A percentile compares a stretch with the other conserved stretches of the same genome.
phyloP scores from a whole-genome alignment of 192 early-diverging fungal species.

The Dimargaris xerosporica region DNA sequence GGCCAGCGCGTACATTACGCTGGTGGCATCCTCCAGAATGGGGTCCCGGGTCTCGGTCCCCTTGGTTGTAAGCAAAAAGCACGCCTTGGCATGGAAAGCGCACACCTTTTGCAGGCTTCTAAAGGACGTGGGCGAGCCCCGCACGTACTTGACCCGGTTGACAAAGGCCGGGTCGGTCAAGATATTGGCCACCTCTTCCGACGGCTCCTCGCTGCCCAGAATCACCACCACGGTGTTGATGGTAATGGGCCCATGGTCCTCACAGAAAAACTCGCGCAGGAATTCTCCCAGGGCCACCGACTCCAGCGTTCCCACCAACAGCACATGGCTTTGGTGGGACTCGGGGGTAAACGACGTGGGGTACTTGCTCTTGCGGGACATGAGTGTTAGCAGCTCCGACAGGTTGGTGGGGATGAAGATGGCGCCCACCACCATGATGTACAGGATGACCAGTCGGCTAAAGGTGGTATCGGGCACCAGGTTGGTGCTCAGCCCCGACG shows the following conservation, averaged over 20 bases:
- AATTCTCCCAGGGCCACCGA: conserved; percentile 40
- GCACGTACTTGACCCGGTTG: conserved; percentile 50
- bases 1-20: conserved; percentile 52
- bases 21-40: conserved; percentile 46
- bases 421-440: conserved; percentile 57
- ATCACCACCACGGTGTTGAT: conserved; percentile 52
- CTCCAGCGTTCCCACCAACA: conserved; percentile 51
- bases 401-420: conserved; percentile 49
- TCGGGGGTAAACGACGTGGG: conserved; percentile 31
- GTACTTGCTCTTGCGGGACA: conserved; percentile 42
- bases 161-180: conserved; percentile 50
- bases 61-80: conserved; percentile 44
- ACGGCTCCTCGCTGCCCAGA: conserved; percentile 39
- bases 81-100: conserved; percentile 34
- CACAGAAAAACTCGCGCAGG: conserved; percentile 62
- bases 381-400: conserved; percentile 43
- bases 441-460: conserved; percentile 36
- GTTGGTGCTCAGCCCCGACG: conserved; percentile 48
- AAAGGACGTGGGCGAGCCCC: conserved; percentile 47
- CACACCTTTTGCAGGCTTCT: conserved; percentile 32
- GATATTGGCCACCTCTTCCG: conserved; percentile 35
- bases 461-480: conserved; percentile 43
- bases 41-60: conserved; percentile 23
- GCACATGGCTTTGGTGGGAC: conserved; percentile 36
- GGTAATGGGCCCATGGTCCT: conserved; percentile 53